These are phyloP conservation scores for Helianthus annuus DNA, from an alignment of 129 eudicot species.

Conservation along the genomic window HanXRQr2.0-SUNRISE NC_035443.2:26126421-26126920, in stretches of 20 bases:
- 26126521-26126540: background rate
- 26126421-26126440: too few species aligned
- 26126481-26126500: too few species aligned
- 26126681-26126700: constrained; percentile 96
- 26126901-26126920: constrained; percentile 78
- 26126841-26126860: too few species aligned
- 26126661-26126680: constrained; percentile 19
- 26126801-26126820: background rate
- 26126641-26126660: too few species aligned
- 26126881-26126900: constrained; percentile 89
- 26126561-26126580: too few species aligned
- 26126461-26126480: too few species aligned
- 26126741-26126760: constrained; percentile 81
- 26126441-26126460: too few species aligned
- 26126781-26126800: background rate
- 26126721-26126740: constrained; percentile 90
- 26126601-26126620: too few species aligned
- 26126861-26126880: constrained; percentile 34
- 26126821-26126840: background rate
- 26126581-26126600: too few species aligned
- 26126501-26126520: too few species aligned
- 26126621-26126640: background rate
- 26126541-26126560: too few species aligned
- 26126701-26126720: constrained; percentile 86
- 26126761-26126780: constrained; percentile 63